Base-by-base conservation (phyloP, 2,329 filamentous ascomycete genomes). In the Clonostachys rhizophaga region DNA sequence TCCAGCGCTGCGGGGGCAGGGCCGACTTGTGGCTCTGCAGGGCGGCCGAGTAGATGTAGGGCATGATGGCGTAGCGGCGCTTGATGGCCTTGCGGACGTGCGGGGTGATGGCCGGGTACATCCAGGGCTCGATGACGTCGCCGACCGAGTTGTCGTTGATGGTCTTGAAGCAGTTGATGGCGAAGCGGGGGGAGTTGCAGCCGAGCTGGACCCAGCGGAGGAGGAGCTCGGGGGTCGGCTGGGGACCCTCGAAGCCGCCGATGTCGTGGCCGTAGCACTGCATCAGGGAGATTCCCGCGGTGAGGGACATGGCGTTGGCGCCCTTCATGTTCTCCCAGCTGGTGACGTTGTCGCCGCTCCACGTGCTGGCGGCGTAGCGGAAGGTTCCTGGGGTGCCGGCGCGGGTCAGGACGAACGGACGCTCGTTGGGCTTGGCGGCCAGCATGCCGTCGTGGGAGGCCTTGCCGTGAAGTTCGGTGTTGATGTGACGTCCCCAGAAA, bases 131-230 rank as follows among this genome's bases (percentile, higher is more conserved):
- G 49, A 89, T 89, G 1, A 89, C 84, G 35, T 87, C 85, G 8
- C 86, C 86, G 20, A 87, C 73, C 0, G 72, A 71, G 55, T 83
- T 88, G 62, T 89, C 81, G 1, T 76, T 68, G 0, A 78, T 74
- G 0, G 86, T 89, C 67, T 89, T 89, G 76, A 85, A 89, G 63
- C 86, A 89, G 63, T 89, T 89, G 68, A 89, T 89, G 11, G 86
- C 83, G 55, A 89, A 89, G 0, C 86, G 80, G 1, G 82, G 76
- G 2, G 83, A 85, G 65, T 88, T 79, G 50, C 83, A 78, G 6
- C 85, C 86, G 3, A 87, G 74, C 57, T 89, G 86, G 12, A 89
- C 73, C 86, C 86, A 90, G 33, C 86, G 79, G 4, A 89, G 76
- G 0, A 89, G 74, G 3, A 88, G 73, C 56, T 89, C 86, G 0